Conservation (phyloP, 305 asterid species). For the Rubia peregrina region DNA sequence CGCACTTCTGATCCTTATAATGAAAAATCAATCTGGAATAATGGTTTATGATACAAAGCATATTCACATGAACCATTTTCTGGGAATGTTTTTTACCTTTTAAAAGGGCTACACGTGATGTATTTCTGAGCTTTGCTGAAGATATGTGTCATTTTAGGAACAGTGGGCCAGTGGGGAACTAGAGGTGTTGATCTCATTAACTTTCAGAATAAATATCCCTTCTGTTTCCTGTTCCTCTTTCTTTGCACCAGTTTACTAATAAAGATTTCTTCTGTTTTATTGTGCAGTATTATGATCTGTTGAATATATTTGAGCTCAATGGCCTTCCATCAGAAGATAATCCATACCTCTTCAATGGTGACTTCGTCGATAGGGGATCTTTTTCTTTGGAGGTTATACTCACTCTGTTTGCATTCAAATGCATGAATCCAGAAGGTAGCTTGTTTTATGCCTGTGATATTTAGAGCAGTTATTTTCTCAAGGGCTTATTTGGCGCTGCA, state of each 20-base stretch:
- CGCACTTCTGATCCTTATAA: background rate
- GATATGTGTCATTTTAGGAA: background rate
- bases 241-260: constrained; percentile 11
- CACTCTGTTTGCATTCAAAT: constrained; percentile 92
- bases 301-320: constrained; percentile 95
- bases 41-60: background rate
- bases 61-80: background rate
- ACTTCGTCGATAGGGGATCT: constrained; percentile 96
- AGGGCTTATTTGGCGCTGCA: background rate
- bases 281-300: constrained; percentile 89
- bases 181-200: background rate
- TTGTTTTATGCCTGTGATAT: constrained; percentile 1
- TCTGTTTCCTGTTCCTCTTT: background rate
- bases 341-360: constrained; percentile 97
- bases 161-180: background rate
- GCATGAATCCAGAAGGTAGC: constrained; percentile 97
- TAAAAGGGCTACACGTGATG: background rate
- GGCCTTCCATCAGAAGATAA: constrained; percentile 97
- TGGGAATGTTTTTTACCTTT: background rate
- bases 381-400: constrained; percentile 91
- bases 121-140: background rate
- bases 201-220: background rate
- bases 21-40: background rate
- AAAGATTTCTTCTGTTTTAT: constrained; percentile 17
- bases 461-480: background rate